Evolutionary conservation across 2,329 filamentous ascomycete genomes (phyloP).

Genomic region (Alternaria infectoria): DNA sequence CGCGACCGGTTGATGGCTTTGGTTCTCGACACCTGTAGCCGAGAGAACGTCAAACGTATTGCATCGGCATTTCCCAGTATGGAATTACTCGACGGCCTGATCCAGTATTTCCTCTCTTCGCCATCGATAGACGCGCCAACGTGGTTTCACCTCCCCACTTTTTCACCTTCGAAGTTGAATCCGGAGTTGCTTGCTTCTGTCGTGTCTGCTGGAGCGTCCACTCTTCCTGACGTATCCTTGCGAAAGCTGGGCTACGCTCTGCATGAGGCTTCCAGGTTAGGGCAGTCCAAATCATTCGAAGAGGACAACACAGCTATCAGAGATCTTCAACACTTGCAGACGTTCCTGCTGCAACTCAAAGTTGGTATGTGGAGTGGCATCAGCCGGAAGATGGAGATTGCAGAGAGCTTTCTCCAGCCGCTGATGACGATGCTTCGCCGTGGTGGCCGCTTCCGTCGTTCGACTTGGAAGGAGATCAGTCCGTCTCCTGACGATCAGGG

Average conservation of each 20-base stretch:
- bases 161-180: conserved; percentile 61
- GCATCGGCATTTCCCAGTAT: conserved; percentile 68
- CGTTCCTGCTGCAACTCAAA: conserved; percentile 58
- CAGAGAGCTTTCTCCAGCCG: conserved; percentile 63
- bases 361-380: conserved; percentile 66
- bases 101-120: conserved; percentile 65
- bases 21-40: conserved; percentile 65
- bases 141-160: conserved; percentile 68
- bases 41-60: conserved; percentile 57
- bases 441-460: conserved; percentile 65
- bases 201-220: conserved; percentile 65
- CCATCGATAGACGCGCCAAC: conserved; percentile 63
- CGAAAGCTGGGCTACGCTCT: conserved; percentile 65
- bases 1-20: conserved; percentile 69
- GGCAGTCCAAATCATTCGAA: conserved; percentile 53
- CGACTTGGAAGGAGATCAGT: conserved; percentile 59
- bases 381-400: conserved; percentile 64
- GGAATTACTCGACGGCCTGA: conserved; percentile 65
- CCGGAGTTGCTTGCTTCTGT: conserved; percentile 67
- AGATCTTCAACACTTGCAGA: conserved; percentile 60
- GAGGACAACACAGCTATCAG: conserved; percentile 58
- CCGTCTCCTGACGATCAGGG: conserved; percentile 63
- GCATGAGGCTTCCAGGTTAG: conserved; percentile 56
- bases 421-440: conserved; percentile 63
- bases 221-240: conserved; percentile 62